These are phyloP conservation scores for Oidiodendron maius DNA, from an alignment of 495 filamentous ascomycete genomes.

Conservation along the genomic window DNA sequence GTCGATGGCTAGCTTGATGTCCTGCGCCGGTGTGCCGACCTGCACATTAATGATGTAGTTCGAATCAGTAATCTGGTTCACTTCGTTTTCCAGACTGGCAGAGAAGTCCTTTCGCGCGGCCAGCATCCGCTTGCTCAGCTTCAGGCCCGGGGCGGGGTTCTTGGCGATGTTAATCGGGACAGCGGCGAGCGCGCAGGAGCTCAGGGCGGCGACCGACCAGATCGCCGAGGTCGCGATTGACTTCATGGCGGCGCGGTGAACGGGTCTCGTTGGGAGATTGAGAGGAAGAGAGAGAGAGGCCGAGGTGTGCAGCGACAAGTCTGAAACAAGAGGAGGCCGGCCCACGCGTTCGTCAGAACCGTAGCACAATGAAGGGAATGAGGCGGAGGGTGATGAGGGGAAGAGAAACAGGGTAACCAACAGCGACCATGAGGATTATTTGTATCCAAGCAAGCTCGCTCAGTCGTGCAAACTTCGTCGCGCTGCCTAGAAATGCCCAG, in stretches of 20 bases:
- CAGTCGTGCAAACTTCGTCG: no score
- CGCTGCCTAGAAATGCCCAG: no score
- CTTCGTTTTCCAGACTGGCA: constrained; percentile 25
- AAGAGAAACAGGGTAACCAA: no score
- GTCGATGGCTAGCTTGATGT: constrained; percentile 50
- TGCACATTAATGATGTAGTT: constrained; percentile 62
- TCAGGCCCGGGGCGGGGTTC: not conserved
- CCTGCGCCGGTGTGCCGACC: constrained; percentile 66
- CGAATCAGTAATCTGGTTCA: constrained; percentile 39
- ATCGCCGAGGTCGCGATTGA: constrained; percentile 1
- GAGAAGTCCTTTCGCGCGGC: constrained; percentile 3
- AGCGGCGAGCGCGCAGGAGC: constrained; percentile 8
- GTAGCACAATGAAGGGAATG: no score
- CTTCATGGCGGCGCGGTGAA: constrained; percentile 1
- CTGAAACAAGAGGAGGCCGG: no score
- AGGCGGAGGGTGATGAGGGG: no score
- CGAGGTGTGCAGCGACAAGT: no score
- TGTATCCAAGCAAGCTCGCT: no score
- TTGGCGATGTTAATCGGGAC: constrained; percentile 8
- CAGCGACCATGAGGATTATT: no score
- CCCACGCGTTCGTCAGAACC: no score
- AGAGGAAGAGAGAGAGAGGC: no score
- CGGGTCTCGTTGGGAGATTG: no score
- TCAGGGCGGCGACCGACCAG: constrained; percentile 5
- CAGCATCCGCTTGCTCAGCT: not conserved